Evolutionary conservation across 371 early-diverging fungal genomes (phyloP).

Genomic region (Mucor indicus): DNA sequence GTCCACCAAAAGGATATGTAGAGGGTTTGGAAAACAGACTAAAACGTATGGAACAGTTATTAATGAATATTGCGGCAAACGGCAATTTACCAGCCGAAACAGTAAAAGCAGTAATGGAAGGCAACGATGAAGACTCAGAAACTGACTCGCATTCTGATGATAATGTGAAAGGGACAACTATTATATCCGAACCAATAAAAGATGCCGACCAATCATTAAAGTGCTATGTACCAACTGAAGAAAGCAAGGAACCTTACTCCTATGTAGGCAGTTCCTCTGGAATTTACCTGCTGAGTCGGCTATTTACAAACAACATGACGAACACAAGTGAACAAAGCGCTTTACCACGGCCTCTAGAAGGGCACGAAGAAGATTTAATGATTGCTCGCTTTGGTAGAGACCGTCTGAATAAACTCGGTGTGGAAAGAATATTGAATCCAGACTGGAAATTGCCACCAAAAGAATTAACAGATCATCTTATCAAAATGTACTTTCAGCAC

Average conservation of each 20-base stretch:
- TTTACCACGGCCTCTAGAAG: slow-evolving; percentile 15
- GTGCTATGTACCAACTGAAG: too few species aligned
- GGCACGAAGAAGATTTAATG: slow-evolving; percentile 30
- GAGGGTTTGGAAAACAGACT: slow-evolving; percentile 22
- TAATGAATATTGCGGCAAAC: slow-evolving; percentile 15
- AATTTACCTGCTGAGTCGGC: slow-evolving; percentile 26
- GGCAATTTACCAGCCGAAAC: slow-evolving; percentile 13
- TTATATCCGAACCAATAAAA: not conserved
- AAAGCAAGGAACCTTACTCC: slow-evolving; percentile 6
- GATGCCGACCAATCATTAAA: not conserved
- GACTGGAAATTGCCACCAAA: slow-evolving; percentile 35
- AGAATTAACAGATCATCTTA: slow-evolving; percentile 21
- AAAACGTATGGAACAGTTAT: slow-evolving; percentile 21
- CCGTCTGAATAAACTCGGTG: slow-evolving; percentile 1
- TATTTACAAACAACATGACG: slow-evolving; percentile 15
- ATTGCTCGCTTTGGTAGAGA: slow-evolving; percentile 11
- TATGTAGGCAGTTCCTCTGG: slow-evolving; percentile 44
- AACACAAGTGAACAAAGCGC: slow-evolving; percentile 5
- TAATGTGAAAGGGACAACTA: not conserved
- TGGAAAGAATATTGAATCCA: slow-evolving; percentile 8
- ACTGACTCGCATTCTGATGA: not conserved
- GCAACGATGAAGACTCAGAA: not conserved
- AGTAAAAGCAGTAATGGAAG: not conserved
- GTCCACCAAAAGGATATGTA: slow-evolving; percentile 28
- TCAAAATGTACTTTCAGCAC: slow-evolving; percentile 28